Percentiles rank a stretch among this genome's conserved stretches.
Conservation (phyloP, 1,284 basidiomycete species). For the Puccinia coronata region DNA sequence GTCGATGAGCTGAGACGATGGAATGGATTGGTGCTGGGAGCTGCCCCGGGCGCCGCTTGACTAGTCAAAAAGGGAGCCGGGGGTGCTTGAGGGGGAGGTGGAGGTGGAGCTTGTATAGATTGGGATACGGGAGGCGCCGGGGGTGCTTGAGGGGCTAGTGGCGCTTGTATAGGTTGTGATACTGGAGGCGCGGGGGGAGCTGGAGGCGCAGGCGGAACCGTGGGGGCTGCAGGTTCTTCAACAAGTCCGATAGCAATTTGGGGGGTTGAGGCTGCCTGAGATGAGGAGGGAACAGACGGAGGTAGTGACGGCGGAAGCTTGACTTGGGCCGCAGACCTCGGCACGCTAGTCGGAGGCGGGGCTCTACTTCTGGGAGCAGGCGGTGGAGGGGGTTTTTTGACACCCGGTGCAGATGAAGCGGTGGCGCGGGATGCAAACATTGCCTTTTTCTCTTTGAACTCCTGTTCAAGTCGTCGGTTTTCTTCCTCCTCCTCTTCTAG, state of each 20-base stretch:
- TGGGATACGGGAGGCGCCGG: slow-evolving; percentile 58
- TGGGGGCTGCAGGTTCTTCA: slow-evolving; percentile 58
- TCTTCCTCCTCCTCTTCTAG: slow-evolving; percentile 64
- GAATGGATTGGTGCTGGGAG: slow-evolving; percentile 54
- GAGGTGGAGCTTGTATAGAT: slow-evolving; percentile 10
- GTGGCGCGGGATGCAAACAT: slow-evolving; percentile 57
- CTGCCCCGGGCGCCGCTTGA: slow-evolving; percentile 53
- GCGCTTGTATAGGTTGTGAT: slow-evolving; percentile 59
- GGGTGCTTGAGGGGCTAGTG: slow-evolving; percentile 59
- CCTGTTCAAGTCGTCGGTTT: slow-evolving; percentile 67
- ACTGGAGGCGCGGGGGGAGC: slow-evolving; percentile 56
- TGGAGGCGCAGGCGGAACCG: slow-evolving; percentile 53
- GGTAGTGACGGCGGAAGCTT: slow-evolving; percentile 9
- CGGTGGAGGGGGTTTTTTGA: slow-evolving; percentile 52
- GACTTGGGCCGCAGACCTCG: slow-evolving; percentile 55
- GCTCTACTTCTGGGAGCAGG: slow-evolving; percentile 54
- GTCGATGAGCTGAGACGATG: slow-evolving; percentile 49
- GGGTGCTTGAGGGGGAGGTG: slow-evolving; percentile 53
- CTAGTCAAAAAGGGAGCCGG: slow-evolving; percentile 57
- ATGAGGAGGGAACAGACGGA: slow-evolving; percentile 37
- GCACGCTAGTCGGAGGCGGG: slow-evolving; percentile 56
- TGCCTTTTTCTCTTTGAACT: slow-evolving; percentile 53
- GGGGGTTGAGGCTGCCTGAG: slow-evolving; percentile 49
- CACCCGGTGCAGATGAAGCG: slow-evolving; percentile 48
- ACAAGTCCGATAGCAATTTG: slow-evolving; percentile 57